These are phyloP conservation scores for Podochytrium sp. DNA, from an alignment of 192 early-diverging fungal species.

Conservation along the genomic window DNA sequence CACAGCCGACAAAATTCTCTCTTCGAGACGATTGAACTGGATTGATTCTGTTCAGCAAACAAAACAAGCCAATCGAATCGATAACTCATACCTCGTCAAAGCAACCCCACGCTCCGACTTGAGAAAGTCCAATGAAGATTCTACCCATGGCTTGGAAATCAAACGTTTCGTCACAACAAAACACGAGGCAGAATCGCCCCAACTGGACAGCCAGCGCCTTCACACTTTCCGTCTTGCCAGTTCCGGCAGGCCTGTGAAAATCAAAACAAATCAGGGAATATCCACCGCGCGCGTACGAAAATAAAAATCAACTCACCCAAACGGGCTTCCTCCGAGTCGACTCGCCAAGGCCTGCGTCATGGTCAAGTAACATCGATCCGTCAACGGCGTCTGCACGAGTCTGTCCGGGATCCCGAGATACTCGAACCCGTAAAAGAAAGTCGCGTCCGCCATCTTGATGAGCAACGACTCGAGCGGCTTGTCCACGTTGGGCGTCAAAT, in stretches of 20 bases:
- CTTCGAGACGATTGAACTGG: slow-evolving; percentile 99
- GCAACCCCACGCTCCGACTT: slow-evolving; percentile 99
- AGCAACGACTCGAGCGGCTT: slow-evolving; percentile 74
- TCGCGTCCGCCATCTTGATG: slow-evolving; percentile 92
- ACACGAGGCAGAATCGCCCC: slow-evolving; percentile 96
- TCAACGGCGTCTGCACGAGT: slow-evolving; percentile 97
- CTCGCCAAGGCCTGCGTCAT: slow-evolving; percentile 95
- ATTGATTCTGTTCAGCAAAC: slow-evolving; percentile 65
- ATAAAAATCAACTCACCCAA: slow-evolving; percentile 50
- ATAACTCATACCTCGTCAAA: neutral
- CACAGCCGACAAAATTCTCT: slow-evolving; percentile 97
- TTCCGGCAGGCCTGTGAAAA: slow-evolving; percentile 82
- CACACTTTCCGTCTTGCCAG: slow-evolving; percentile 98
- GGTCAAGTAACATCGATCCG: slow-evolving; percentile 98
- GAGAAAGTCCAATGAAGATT: slow-evolving; percentile 98
- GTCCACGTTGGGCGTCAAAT: slow-evolving; percentile 67
- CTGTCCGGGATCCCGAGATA: slow-evolving; percentile 97
- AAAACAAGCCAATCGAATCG: neutral
- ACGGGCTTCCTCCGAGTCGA: slow-evolving; percentile 94
- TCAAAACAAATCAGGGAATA: neutral
- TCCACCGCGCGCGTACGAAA: neutral
- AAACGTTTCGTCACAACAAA: slow-evolving; percentile 99
- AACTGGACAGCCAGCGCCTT: slow-evolving; percentile 95
- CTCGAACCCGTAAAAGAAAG: slow-evolving; percentile 96
- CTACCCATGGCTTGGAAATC: slow-evolving; percentile 99